Conservation (phyloP, 371 early-diverging fungal genomes). For the Actinomortierella wolfii region DNA sequence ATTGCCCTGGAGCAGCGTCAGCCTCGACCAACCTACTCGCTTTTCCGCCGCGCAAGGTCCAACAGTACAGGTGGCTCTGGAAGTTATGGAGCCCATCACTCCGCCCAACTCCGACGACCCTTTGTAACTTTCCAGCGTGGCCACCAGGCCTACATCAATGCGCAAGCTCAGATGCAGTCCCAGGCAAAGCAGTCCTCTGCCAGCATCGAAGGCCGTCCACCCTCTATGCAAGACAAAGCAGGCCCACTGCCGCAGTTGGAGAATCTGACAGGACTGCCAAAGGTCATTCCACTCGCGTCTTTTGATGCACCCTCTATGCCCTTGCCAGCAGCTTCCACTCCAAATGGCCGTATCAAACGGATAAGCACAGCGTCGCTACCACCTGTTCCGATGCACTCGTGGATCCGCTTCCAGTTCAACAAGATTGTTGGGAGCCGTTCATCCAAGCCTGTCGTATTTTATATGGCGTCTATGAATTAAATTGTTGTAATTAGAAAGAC, state of each 20-base stretch:
- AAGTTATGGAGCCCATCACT: background rate
- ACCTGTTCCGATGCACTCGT: constrained; percentile 37
- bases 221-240: constrained; percentile 23
- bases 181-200: background rate
- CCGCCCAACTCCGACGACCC: too few species aligned
- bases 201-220: constrained; percentile 9
- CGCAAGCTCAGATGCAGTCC: too few species aligned
- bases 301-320: constrained; percentile 3
- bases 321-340: constrained; percentile 4
- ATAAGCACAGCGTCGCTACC: constrained; percentile 15
- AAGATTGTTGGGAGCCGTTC: constrained; percentile 10
- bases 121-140: too few species aligned
- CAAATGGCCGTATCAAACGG: constrained; percentile 8
- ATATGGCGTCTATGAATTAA: too few species aligned
- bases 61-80: constrained; percentile 12
- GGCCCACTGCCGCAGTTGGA: constrained; percentile 33
- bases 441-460: too few species aligned
- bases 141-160: too few species aligned
- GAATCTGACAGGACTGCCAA: constrained; percentile 28
- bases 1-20: constrained; percentile 36
- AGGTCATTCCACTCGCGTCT: constrained; percentile 18
- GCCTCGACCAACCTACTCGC: constrained; percentile 27
- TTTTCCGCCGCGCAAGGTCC: constrained; percentile 24
- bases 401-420: constrained; percentile 41
- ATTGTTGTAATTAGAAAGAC: too few species aligned